phyloP scores from a whole-genome alignment of 1,139 yeast genomes.

The Geotrichum phurueaensis region DNA sequence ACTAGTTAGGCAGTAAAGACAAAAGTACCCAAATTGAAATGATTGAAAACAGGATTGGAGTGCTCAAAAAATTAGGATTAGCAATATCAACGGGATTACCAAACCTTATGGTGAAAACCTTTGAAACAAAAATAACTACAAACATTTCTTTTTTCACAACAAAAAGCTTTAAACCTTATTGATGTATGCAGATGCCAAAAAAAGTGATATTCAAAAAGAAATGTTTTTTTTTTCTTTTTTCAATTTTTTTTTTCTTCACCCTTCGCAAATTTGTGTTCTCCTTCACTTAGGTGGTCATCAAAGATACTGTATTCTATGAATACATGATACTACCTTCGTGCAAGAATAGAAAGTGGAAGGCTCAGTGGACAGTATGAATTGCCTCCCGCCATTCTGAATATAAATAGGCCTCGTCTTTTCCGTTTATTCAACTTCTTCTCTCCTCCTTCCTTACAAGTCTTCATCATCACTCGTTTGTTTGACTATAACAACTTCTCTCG shows the following conservation, averaged over 20 bases:
- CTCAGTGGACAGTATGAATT: background rate
- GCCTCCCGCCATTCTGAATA: background rate
- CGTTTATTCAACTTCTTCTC: background rate
- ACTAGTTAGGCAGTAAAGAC: no score
- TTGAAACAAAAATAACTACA: no score
- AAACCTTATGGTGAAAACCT: no score
- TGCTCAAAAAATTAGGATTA: no score
- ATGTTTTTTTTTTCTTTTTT: no score
- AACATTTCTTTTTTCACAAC: no score
- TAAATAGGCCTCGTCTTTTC: background rate
- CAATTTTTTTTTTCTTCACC: background rate
- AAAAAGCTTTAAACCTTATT: no score
- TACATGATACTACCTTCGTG: background rate
- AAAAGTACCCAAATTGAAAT: no score
- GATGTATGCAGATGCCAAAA: no score
- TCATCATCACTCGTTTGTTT: background rate
- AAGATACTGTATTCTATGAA: background rate
- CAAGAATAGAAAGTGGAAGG: background rate
- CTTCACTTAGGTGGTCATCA: background rate
- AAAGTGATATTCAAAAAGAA: no score
- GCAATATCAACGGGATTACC: no score
- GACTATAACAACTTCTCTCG: background rate
- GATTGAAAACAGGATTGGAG: no score
- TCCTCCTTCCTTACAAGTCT: background rate
- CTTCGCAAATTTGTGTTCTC: background rate